These are phyloP conservation scores for Hericium rajendrae DNA, from an alignment of 768 basidiomycete species.

Conservation along the genomic window DNA sequence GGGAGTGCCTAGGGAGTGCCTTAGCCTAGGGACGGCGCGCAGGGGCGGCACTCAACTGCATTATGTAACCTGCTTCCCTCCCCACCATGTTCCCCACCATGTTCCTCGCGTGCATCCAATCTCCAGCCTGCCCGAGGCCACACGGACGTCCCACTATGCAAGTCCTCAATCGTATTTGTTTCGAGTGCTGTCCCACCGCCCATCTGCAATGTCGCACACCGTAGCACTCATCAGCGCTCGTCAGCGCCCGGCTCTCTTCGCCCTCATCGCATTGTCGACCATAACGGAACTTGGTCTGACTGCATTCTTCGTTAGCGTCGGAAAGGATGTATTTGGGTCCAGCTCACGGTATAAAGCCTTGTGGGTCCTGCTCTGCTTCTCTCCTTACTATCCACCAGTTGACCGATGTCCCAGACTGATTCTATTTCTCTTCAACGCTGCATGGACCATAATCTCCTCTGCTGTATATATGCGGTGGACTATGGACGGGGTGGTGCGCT, in stretches of 20 bases:
- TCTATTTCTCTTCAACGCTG: constrained; percentile 51
- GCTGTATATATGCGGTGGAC: constrained; percentile 65
- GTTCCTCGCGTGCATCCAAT: constrained; percentile 10
- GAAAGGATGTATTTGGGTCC: constrained; percentile 53
- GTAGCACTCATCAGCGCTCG: constrained; percentile 6
- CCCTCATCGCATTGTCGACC: constrained; percentile 54
- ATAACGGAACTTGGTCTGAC: constrained; percentile 69
- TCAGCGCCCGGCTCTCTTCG: constrained; percentile 26
- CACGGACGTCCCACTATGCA: background rate
- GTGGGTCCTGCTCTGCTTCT: constrained; percentile 27
- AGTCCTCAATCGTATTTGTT: background rate
- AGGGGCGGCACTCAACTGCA: background rate
- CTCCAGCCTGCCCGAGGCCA: constrained; percentile 6
- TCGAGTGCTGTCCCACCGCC: background rate
- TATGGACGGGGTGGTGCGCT: constrained; percentile 50
- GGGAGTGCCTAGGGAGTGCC: no score
- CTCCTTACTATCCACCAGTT: background rate
- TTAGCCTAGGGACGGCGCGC: no score
- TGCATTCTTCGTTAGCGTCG: constrained; percentile 61
- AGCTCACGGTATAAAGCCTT: constrained; percentile 54
- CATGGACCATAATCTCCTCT: constrained; percentile 70
- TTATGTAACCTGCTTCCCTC: background rate
- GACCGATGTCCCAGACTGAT: constrained; percentile 32
- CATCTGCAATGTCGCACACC: background rate
- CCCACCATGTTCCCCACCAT: constrained; percentile 7